These are phyloP conservation scores for Candida michaelii DNA, from an alignment of 805 yeast genomes.

Conservation along the genomic window DNA sequence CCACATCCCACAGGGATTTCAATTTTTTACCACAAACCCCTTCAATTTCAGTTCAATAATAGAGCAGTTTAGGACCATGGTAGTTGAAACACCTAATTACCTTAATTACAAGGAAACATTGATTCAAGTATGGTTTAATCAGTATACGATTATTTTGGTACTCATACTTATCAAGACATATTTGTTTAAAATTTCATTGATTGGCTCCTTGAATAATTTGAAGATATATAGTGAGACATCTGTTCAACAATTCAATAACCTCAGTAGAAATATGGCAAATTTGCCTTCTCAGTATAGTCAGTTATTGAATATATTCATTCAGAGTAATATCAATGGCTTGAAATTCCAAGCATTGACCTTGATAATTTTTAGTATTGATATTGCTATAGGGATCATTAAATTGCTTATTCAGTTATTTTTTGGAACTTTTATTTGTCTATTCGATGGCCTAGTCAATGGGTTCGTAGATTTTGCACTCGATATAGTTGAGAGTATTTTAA, in stretches of 20 bases:
- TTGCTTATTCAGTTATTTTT: constrained; percentile 71
- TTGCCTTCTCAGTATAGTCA: constrained; percentile 10
- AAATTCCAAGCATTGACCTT: constrained; percentile 10
- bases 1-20: background rate
- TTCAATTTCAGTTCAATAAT: no score
- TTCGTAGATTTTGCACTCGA: constrained; percentile 71
- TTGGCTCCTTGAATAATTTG: constrained; percentile 13
- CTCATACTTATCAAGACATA: constrained; percentile 60
- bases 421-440: constrained; percentile 85
- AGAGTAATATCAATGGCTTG: constrained; percentile 3
- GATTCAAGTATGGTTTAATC: constrained; percentile 67
- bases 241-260: constrained; percentile 8
- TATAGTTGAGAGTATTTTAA: constrained; percentile 64
- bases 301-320: constrained; percentile 10
- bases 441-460: constrained; percentile 72
- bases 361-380: constrained; percentile 7
- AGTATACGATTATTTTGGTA: constrained; percentile 54
- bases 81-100: constrained; percentile 13
- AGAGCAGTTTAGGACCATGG: no score
- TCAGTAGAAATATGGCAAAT: background rate
- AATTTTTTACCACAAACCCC: no score
- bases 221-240: constrained; percentile 1
- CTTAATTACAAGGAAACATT: constrained; percentile 28
- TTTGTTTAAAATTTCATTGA: constrained; percentile 49
- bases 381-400: constrained; percentile 50